These are phyloP conservation scores for Cutaneotrichosporon daszewskae DNA, from an alignment of 1,284 basidiomycete genomes.

Conservation along the genomic window DNA sequence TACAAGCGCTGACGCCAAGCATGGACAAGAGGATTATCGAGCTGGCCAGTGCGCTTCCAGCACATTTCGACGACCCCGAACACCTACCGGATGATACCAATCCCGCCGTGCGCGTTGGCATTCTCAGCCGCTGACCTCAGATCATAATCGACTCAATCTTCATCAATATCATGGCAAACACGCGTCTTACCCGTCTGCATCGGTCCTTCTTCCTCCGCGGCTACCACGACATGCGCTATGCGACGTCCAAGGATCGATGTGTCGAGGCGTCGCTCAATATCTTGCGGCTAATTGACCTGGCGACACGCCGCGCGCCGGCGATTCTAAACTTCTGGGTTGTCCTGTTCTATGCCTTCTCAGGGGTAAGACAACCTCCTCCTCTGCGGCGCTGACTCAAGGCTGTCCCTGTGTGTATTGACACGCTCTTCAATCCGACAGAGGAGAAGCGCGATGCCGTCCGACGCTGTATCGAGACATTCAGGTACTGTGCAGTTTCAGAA, in stretches of 20 bases:
- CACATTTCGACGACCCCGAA: constrained; percentile 12
- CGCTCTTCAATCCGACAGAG: constrained; percentile 12
- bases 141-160: constrained; percentile 16
- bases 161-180: constrained; percentile 15
- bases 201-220: constrained; percentile 17
- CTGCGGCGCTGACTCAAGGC: constrained; percentile 3
- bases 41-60: constrained; percentile 9
- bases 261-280: constrained; percentile 7
- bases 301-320: constrained; percentile 5
- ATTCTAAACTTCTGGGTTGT: constrained; percentile 16
- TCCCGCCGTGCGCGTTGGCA: not conserved
- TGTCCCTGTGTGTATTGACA: constrained; percentile 15
- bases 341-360: constrained; percentile 18
- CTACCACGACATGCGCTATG: constrained; percentile 13
- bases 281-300: constrained; percentile 13
- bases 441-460: constrained; percentile 9
- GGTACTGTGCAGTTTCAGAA: not conserved
- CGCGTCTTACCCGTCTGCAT: constrained; percentile 14
- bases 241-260: constrained; percentile 11
- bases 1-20: not conserved
- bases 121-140: not conserved
- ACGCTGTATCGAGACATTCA: constrained; percentile 12
- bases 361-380: not conserved
- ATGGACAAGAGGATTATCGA: constrained; percentile 19
- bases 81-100: constrained; percentile 3